These are phyloP conservation scores for Chaetomium tenue DNA, from an alignment of 495 filamentous ascomycete species.

Conservation along the genomic window DNA sequence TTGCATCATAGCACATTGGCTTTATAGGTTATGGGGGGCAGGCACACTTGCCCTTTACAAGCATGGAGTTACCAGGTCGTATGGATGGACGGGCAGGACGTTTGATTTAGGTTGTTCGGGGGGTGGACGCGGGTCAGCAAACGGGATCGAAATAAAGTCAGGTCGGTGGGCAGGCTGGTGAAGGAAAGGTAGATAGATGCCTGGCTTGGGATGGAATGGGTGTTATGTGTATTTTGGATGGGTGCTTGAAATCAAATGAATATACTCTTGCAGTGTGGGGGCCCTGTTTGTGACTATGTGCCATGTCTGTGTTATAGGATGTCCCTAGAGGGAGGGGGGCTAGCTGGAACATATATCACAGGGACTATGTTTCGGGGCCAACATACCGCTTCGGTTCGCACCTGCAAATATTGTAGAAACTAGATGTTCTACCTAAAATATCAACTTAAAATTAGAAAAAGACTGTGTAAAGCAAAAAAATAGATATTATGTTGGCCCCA, in stretches of 20 bases:
- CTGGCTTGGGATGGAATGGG: not conserved
- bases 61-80: constrained; percentile 21
- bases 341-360: too few relatives aligned
- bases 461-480: too few relatives aligned
- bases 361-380: too few relatives aligned
- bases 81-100: constrained; percentile 4
- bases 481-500: too few relatives aligned
- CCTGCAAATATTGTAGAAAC: too few relatives aligned
- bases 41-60: not conserved
- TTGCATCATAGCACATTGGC: constrained; percentile 34
- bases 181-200: not conserved
- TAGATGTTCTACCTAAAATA: too few relatives aligned
- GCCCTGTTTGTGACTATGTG: too few relatives aligned
- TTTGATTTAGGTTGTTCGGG: constrained; percentile 1
- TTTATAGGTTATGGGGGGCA: constrained; percentile 13
- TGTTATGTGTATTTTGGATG: constrained; percentile 9
- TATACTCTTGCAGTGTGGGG: not conserved
- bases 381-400: too few relatives aligned
- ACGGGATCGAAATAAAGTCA: not conserved
- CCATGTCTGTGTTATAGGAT: too few relatives aligned
- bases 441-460: too few relatives aligned
- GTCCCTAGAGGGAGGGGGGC: too few relatives aligned
- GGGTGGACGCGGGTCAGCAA: not conserved
- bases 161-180: not conserved
- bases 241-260: not conserved